Percentiles rank a stretch among this genome's conserved stretches.
These are phyloP conservation scores for Candida koratica DNA, from an alignment of 805 yeast genomes.

Conservation along the genomic window DNA sequence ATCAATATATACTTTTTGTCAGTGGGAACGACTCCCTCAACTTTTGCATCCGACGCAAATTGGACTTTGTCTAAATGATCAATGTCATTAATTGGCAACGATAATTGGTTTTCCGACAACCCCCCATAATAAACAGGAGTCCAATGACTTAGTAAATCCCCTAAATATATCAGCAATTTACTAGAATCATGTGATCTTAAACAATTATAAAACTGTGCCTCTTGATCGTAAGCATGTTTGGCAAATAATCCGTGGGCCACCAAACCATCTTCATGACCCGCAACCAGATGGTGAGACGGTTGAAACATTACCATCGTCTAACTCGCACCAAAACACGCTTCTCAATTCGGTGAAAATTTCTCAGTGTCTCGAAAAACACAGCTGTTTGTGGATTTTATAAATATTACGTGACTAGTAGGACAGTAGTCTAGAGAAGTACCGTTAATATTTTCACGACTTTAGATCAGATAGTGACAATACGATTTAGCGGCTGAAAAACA, in stretches of 20 bases:
- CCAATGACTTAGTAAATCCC: constrained; percentile 44
- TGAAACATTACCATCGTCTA: constrained; percentile 4
- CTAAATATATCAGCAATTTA: constrained; percentile 1
- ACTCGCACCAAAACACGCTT: constrained; percentile 4
- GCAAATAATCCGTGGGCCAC: constrained; percentile 65
- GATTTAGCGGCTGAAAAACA: too few relatives aligned
- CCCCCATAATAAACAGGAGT: constrained; percentile 64
- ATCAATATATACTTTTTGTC: constrained; percentile 53
- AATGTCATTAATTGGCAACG: not conserved
- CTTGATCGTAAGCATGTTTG: constrained; percentile 63
- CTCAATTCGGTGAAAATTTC: constrained; percentile 3
- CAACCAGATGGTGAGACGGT: constrained; percentile 62
- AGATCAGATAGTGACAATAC: too few relatives aligned
- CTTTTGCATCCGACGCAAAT: not conserved
- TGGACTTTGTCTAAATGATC: constrained; percentile 3
- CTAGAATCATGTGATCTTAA: constrained; percentile 18
- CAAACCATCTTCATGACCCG: constrained; percentile 85
- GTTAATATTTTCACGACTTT: too few relatives aligned
- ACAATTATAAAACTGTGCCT: constrained; percentile 67
- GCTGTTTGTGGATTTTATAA: constrained; percentile 5
- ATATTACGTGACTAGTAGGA: constrained; percentile 5
- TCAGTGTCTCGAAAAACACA: constrained; percentile 6
- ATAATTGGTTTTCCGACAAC: constrained; percentile 40
- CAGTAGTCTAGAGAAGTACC: too few relatives aligned
- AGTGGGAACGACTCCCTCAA: constrained; percentile 4